These are phyloP conservation scores for Haberlea rhodopensis DNA, from an alignment of 257 asterid species.

Conservation along the genomic window DNA sequence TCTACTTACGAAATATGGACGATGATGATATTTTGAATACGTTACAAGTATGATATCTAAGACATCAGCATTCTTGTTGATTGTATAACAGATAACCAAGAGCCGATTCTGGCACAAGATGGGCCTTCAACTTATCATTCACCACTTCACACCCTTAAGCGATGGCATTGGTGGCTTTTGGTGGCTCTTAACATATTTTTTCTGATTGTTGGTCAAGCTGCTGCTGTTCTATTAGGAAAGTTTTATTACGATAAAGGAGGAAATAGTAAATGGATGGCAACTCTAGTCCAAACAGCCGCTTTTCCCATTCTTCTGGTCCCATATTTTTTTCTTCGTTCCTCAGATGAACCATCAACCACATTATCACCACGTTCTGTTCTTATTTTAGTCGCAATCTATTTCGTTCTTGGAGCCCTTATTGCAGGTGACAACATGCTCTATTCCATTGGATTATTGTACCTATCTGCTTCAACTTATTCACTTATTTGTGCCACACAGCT, in stretches of 20 bases:
- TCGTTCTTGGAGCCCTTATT: conserved; percentile 48
- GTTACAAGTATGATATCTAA: conserved; percentile 7
- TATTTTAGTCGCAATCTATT: conserved; percentile 37
- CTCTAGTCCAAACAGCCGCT: conserved; percentile 76
- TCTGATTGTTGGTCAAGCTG: conserved; percentile 74
- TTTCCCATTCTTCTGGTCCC: conserved; percentile 74
- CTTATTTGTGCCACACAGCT: conserved; percentile 87
- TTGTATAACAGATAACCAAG: conserved; percentile 41
- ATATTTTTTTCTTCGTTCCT: conserved; percentile 44
- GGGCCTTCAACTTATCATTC: conserved; percentile 33
- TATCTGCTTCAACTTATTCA: conserved; percentile 92
- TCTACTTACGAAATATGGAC: conserved; percentile 2
- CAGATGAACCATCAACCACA: conserved; percentile 36
- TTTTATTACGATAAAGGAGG: conserved; percentile 83
- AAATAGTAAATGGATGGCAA: conserved; percentile 81
- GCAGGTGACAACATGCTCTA: conserved; percentile 93
- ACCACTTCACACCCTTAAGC: conserved; percentile 43
- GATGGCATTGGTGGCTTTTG: conserved; percentile 64
- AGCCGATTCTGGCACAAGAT: conserved; percentile 38
- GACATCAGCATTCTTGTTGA: conserved; percentile 5
- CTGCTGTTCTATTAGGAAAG: conserved; percentile 69
- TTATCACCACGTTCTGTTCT: conserved; percentile 38
- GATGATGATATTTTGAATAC: conserved; percentile 6
- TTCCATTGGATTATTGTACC: conserved; percentile 70
- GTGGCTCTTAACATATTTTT: conserved; percentile 49